phyloP scores from a whole-genome alignment of 371 early-diverging fungal species.

The Thermomucor indicae-seudaticae region DNA sequence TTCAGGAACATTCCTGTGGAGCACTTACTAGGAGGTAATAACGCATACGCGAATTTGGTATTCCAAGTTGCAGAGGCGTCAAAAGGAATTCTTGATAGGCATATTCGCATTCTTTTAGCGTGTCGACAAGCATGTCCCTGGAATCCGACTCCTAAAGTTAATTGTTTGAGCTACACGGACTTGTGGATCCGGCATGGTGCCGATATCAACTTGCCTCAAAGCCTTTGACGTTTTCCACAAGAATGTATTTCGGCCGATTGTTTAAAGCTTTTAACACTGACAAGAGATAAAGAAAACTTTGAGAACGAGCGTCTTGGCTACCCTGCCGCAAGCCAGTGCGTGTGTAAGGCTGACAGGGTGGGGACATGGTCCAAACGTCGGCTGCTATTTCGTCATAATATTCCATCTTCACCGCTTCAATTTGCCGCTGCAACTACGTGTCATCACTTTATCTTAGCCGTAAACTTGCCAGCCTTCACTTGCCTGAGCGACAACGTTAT shows the following conservation, averaged over 20 bases:
- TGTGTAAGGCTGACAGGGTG: conserved; percentile 85
- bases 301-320: conserved; percentile 71
- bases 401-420: conserved; percentile 62
- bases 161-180: background rate
- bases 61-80: conserved; percentile 65
- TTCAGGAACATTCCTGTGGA: background rate
- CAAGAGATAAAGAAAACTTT: conserved; percentile 70
- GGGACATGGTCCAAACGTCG: conserved; percentile 82
- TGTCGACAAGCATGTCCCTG: conserved; percentile 47
- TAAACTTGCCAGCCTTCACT: background rate
- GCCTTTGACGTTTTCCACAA: conserved; percentile 83
- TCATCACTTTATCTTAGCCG: background rate
- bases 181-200: background rate
- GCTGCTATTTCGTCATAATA: conserved; percentile 62
- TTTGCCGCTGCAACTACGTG: conserved; percentile 14
- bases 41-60: conserved; percentile 68
- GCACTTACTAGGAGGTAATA: conserved; percentile 56
- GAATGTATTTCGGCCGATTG: conserved; percentile 63
- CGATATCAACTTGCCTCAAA: conserved; percentile 55
- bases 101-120: conserved; percentile 46
- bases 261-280: conserved; percentile 53
- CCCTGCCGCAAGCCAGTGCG: conserved; percentile 73
- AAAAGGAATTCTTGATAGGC: conserved; percentile 60
- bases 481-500: conserved; percentile 63
- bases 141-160: conserved; percentile 53